Evolutionary conservation across 257 asterid species (phyloP).

Genomic region (Lavandula angustifolia): DNA sequence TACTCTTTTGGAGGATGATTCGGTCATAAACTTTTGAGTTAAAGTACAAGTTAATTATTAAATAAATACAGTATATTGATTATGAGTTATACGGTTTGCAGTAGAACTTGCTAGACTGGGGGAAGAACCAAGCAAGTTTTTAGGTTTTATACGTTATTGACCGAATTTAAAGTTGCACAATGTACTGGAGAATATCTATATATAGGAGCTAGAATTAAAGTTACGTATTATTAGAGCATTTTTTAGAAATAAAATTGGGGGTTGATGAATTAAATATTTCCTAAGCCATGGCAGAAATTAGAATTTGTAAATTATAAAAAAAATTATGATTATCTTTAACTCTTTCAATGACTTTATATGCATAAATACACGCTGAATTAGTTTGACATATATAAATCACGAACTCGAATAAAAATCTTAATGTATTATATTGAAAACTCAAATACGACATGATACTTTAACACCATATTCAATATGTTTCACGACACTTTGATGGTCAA

Average conservation of each 20-base stretch:
- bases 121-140: neutral
- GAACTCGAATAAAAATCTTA: too few species aligned
- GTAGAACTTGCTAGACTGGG: constrained; percentile 16
- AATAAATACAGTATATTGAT: neutral
- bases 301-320: too few species aligned
- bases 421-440: too few species aligned
- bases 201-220: neutral
- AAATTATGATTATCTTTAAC: too few species aligned
- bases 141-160: constrained; percentile 34
- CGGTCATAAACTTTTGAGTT: constrained; percentile 2
- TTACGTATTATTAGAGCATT: neutral
- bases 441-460: too few species aligned
- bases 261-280: neutral
- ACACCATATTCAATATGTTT: too few species aligned
- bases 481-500: too few species aligned
- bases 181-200: neutral
- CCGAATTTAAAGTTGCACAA: constrained; percentile 18
- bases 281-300: too few species aligned
- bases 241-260: neutral
- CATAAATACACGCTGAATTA: too few species aligned
- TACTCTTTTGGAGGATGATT: constrained; percentile 31
- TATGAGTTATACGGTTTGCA: neutral
- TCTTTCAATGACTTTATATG: too few species aligned
- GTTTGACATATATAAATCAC: too few species aligned
- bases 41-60: neutral